phyloP scores from a whole-genome alignment of 352 stramenopile species.

The Achlya hypogyna region DNA sequence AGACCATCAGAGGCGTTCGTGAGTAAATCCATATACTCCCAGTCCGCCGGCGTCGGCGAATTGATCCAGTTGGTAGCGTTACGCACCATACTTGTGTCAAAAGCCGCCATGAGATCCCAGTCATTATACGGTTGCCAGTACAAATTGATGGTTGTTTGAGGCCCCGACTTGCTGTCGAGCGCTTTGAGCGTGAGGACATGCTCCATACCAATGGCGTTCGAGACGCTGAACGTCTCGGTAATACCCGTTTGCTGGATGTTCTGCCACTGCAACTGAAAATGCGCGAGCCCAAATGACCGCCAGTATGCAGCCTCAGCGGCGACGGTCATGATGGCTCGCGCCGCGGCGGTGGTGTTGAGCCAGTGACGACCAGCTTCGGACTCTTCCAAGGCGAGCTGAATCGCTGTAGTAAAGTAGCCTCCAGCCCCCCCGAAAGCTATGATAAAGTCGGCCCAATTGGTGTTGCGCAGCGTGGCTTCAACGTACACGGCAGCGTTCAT shows the following conservation, averaged over 20 bases:
- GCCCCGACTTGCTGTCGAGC: background rate
- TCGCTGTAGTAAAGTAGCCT: background rate
- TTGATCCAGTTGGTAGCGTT: background rate
- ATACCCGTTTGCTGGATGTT: background rate
- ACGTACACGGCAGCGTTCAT: background rate
- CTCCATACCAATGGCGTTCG: background rate
- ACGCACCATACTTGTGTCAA: background rate
- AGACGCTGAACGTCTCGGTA: background rate
- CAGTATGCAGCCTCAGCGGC: background rate
- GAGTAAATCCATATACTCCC: background rate
- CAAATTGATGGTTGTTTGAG: background rate
- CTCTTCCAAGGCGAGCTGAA: background rate
- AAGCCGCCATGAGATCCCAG: background rate
- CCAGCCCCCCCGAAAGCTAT: background rate
- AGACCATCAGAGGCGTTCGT: background rate
- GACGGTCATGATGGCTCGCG: background rate
- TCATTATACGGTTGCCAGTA: background rate
- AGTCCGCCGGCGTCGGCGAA: background rate
- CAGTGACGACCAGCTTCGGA: background rate
- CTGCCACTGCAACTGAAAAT: background rate
- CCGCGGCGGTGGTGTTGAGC: background rate
- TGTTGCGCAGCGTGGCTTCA: background rate
- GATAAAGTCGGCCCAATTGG: conserved; percentile 3
- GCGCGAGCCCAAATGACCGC: background rate
- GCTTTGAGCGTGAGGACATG: background rate